Evolutionary conservation across 2,329 filamentous ascomycete species (phyloP).

Genomic region (Trichoderma breve): DNA sequence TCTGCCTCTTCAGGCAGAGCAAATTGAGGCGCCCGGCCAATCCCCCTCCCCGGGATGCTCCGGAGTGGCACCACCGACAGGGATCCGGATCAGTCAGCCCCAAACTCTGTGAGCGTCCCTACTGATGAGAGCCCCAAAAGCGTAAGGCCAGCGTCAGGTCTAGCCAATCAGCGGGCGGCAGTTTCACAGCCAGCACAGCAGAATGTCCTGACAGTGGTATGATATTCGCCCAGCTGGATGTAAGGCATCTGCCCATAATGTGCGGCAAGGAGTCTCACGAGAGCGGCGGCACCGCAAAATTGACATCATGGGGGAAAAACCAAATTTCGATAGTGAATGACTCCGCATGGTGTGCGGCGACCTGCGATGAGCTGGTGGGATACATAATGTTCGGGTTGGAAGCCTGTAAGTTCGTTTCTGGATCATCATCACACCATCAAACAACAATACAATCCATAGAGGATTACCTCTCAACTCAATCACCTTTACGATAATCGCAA

Average conservation of each 20-base stretch:
- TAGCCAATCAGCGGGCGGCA: not conserved
- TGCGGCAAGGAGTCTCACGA: not conserved
- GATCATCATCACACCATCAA: conserved; percentile 14
- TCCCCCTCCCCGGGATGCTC: conserved; percentile 8
- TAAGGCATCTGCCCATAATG: conserved; percentile 9
- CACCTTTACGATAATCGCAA: not conserved
- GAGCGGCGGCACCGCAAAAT: not conserved
- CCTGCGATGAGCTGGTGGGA: not conserved
- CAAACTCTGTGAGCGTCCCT: not conserved
- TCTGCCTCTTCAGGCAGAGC: not conserved
- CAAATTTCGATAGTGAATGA: not conserved
- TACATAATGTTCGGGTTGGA: conserved; percentile 15
- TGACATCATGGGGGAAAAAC: conserved; percentile 1
- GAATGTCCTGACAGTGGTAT: conserved; percentile 20
- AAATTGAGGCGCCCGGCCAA: not conserved
- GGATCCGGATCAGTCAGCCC: not conserved
- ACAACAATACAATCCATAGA: conserved; percentile 1
- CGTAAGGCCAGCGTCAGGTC: not conserved
- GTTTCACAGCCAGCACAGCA: not conserved
- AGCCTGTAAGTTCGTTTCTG: not conserved
- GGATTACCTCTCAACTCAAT: conserved; percentile 20
- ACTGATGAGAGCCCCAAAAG: not conserved
- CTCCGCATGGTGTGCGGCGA: conserved; percentile 5
- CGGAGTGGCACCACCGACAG: conserved; percentile 19
- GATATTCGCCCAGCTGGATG: conserved; percentile 4